These are phyloP conservation scores for Phyllostachys edulis DNA, from an alignment of 176 grass and related monocot species.

Conservation along the genomic window DNA sequence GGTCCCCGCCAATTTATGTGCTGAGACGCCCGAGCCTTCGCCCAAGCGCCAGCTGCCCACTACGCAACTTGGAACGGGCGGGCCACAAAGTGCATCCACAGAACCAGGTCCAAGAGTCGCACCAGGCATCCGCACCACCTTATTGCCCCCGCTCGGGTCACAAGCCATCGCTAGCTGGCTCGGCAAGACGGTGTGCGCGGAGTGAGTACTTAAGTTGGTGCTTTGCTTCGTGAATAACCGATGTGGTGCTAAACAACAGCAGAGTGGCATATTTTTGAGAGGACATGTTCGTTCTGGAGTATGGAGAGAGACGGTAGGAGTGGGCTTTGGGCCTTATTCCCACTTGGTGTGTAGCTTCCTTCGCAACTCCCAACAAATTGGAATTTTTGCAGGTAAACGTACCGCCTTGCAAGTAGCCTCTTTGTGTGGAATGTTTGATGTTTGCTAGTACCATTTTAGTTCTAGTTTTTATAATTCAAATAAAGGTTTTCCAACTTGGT, in stretches of 20 bases:
- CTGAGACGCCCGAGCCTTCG: not conserved
- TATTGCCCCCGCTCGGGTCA: constrained; percentile 15
- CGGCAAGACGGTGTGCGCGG: not conserved
- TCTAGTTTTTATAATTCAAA: too few relatives aligned
- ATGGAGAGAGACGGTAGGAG: not conserved
- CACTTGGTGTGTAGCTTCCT: not conserved
- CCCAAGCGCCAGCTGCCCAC: not conserved
- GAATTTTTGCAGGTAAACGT: too few relatives aligned
- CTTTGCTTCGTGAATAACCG: too few relatives aligned
- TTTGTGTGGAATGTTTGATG: too few relatives aligned
- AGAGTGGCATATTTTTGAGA: not conserved
- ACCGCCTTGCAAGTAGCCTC: not conserved
- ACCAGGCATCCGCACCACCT: constrained; percentile 25
- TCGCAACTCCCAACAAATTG: not conserved
- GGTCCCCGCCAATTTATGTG: not conserved
- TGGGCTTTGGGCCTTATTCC: not conserved
- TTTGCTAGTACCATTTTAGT: too few relatives aligned
- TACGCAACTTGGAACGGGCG: constrained; percentile 17
- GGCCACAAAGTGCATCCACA: not conserved
- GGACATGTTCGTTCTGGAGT: not conserved
- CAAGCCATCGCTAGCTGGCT: constrained; percentile 22
- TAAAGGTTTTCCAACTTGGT: too few relatives aligned
- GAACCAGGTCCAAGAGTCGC: not conserved
- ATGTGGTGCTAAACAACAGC: not conserved
- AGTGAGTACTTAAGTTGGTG: not conserved